Base-by-base conservation (phyloP, 768 basidiomycete species). In the Tephrocybe sp. region DNA sequence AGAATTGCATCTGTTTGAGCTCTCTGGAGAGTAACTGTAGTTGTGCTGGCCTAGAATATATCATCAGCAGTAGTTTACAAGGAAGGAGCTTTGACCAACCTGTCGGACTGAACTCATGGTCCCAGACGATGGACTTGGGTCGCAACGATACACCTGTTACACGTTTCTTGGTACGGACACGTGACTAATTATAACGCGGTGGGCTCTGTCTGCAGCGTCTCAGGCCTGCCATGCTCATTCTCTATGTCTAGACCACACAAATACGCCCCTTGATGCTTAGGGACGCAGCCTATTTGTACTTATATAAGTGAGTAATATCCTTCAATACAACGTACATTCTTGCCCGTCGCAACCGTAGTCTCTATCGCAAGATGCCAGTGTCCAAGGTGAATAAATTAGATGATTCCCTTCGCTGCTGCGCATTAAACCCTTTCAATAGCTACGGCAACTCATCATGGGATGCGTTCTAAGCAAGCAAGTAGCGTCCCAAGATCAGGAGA, bases 1-100 rank as follows among this genome's bases (percentile, higher is more conserved):
- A 95, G 79, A 33, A 99, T 75, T 2, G 94, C 88, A 55, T 80
- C 76, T 12, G 92, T 93, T 70, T 98, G 97, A 3, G 85, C 79
- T 65, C 92, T 86, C 60, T 97, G 92, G 41, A 99, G 77, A 2
- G 92, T 89, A 39, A 73, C 64, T 36, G 78, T 64, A 8, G 79
- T 62, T 44, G 40, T 33, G 14, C 62, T 60, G 17, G 64, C 56
- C 71, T 73, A 48, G 12, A 49, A 32, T 34, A 30, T 20, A 8
- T 26, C 40, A 32, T 51, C 9, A 49, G 51, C 10, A 56, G 53
- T 52, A 50, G 40, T 30, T 56, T 53, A 41, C 33, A 32, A 36
- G 26, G 30, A 45, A 34, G 42, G 12, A 31, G 40, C 22, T 12
- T 14, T 13, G 16, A 51, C 64, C 53, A 40, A 70, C 72, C 66